Conservation (phyloP, 345 rosid species). For the Camelina neglecta region DNA sequence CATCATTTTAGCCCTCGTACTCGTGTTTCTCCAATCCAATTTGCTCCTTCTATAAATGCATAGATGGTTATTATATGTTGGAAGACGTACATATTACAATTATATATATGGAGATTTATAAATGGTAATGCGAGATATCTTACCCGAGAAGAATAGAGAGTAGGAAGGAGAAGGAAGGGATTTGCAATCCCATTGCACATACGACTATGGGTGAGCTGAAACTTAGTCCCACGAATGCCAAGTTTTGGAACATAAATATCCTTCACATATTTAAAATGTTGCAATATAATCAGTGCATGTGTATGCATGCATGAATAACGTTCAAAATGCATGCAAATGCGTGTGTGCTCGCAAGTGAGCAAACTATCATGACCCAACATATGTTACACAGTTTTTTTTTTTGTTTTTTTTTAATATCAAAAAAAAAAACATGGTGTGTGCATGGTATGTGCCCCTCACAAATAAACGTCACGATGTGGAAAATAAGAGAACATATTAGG, state of each 20-base stretch:
- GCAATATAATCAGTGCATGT: neutral
- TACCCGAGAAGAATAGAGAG: slow-evolving; percentile 64
- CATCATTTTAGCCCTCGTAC: slow-evolving; percentile 50
- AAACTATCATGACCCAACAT: neutral
- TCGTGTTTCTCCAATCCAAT: slow-evolving; percentile 57
- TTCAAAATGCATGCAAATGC: slow-evolving; percentile 25
- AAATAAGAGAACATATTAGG: neutral
- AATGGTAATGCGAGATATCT: slow-evolving; percentile 13
- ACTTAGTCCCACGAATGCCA: slow-evolving; percentile 67
- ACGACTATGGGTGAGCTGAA: slow-evolving; percentile 83
- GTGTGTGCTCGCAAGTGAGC: neutral
- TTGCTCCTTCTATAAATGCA: slow-evolving; percentile 48
- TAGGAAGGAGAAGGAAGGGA: slow-evolving; percentile 71
- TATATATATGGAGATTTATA: neutral
- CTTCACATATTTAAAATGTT: slow-evolving; percentile 45
- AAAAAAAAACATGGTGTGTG: slow-evolving; percentile 31
- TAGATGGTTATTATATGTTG: neutral
- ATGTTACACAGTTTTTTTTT: slow-evolving; percentile 27
- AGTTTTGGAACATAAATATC: slow-evolving; percentile 66
- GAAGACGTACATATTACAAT: neutral
- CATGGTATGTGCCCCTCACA: slow-evolving; percentile 11
- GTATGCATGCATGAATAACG: slow-evolving; percentile 15
- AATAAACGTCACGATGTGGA: slow-evolving; percentile 39
- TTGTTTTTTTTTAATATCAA: slow-evolving; percentile 9
- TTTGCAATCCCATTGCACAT: slow-evolving; percentile 77